phyloP scores from a whole-genome alignment of 2,329 filamentous ascomycete species.

The Claviceps spartinae region DNA sequence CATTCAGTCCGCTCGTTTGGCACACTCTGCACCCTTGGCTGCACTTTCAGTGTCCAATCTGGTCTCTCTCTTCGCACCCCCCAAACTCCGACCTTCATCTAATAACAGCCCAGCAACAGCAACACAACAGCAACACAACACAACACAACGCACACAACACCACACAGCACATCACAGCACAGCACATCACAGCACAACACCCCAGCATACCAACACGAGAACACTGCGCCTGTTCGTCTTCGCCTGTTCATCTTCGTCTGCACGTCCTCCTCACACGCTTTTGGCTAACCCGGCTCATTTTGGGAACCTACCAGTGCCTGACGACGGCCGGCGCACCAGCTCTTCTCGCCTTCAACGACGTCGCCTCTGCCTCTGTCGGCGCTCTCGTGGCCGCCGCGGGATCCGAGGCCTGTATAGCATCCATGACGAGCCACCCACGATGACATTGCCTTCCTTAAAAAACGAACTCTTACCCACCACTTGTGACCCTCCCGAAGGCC shows the following conservation, averaged over 20 bases:
- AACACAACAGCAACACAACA: too few species aligned
- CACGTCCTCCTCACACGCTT: neutral
- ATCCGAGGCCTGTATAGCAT: constrained; percentile 10
- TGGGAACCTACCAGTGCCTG: neutral
- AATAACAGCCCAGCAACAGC: neutral
- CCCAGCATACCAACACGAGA: neutral
- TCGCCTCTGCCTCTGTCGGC: neutral
- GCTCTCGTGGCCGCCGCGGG: constrained; percentile 2
- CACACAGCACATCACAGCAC: too few species aligned
- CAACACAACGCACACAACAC: too few species aligned
- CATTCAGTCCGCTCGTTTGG: constrained; percentile 4
- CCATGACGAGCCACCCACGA: constrained; percentile 22
- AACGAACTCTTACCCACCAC: constrained; percentile 9
- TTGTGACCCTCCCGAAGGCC: constrained; percentile 17
- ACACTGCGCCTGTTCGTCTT: neutral
- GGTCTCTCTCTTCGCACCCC: constrained; percentile 2
- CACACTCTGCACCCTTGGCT: neutral
- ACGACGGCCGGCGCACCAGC: neutral
- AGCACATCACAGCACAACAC: too few species aligned
- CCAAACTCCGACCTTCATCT: neutral
- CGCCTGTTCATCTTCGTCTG: too few species aligned
- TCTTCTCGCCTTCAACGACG: neutral
- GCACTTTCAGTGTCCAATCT: constrained; percentile 2
- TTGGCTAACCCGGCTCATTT: neutral
- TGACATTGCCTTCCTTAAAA: constrained; percentile 12